A percentile compares a stretch with the other conserved stretches of the same genome.
Evolutionary conservation across 495 filamentous ascomycete genomes (phyloP).

Genomic region (Bryoglossum gracile): DNA sequence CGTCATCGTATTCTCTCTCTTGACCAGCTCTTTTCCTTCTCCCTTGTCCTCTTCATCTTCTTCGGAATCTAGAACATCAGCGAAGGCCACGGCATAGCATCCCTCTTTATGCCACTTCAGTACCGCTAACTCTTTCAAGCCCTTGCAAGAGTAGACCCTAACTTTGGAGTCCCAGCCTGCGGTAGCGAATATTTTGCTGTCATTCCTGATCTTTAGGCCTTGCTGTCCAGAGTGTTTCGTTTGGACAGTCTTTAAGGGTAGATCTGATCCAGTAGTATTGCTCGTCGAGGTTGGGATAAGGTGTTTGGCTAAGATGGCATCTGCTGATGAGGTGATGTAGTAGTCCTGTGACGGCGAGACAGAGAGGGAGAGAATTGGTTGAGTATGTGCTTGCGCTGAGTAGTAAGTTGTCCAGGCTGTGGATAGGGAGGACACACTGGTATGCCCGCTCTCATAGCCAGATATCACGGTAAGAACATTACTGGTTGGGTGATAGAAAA

Average conservation of each 20-base stretch:
- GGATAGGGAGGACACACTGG: conserved; percentile 39
- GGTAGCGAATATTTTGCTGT: conserved; percentile 79
- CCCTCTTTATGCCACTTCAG: conserved; percentile 93
- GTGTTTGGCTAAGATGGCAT: conserved; percentile 37
- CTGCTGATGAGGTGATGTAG: conserved; percentile 80
- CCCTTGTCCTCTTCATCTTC: conserved; percentile 1
- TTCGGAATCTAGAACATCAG: conserved; percentile 28
- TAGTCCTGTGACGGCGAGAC: conserved; percentile 38
- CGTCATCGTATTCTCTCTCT: conserved; percentile 31
- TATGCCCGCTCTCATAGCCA: conserved; percentile 85
- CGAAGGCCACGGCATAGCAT: conserved; percentile 81
- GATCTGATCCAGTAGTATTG: background rate
- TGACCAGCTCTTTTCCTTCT: conserved; percentile 9
- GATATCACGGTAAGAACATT: conserved; percentile 43
- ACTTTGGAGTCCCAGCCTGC: conserved; percentile 86
- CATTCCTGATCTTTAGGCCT: conserved; percentile 63
- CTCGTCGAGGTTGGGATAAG: conserved; percentile 38
- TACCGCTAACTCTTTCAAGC: conserved; percentile 84
- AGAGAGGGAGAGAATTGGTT: conserved; percentile 80
- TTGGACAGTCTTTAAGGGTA: conserved; percentile 51
- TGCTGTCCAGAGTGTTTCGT: conserved; percentile 93
- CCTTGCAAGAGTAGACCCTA: conserved; percentile 73
- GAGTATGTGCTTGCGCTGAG: conserved; percentile 58
- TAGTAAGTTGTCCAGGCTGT: conserved; percentile 57
- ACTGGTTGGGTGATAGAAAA: conserved; percentile 41